Conservation (phyloP, 2,329 filamentous ascomycete species). For the Lizonia empirigonia region DNA sequence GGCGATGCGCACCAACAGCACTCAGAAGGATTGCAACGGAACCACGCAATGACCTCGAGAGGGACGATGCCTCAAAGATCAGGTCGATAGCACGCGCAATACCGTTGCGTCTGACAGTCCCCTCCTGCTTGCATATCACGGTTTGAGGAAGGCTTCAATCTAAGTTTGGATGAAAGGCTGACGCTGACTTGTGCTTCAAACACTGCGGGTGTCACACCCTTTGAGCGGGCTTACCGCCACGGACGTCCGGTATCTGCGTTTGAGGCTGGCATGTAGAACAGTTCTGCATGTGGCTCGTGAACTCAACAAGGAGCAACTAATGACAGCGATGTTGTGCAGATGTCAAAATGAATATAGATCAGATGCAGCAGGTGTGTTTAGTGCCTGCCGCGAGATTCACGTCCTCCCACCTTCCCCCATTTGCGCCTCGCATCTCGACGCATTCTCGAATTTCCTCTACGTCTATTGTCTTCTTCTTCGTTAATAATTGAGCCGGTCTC, state of each 20-base stretch:
- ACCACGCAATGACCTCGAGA: constrained; percentile 19
- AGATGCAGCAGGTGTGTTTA: constrained; percentile 32
- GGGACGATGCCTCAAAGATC: constrained; percentile 28
- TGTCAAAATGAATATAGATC: constrained; percentile 44
- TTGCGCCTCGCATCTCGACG: constrained; percentile 17
- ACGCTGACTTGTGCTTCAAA: constrained; percentile 39
- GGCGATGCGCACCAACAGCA: constrained; percentile 5
- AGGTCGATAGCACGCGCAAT: constrained; percentile 21
- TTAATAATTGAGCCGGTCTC: constrained; percentile 42
- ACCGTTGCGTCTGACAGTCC: constrained; percentile 3
- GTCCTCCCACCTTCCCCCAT: constrained; percentile 22
- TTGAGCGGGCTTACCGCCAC: constrained; percentile 40
- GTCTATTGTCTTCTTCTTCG: constrained; percentile 21
- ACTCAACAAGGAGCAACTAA: constrained; percentile 24
- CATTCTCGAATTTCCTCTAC: constrained; percentile 14
- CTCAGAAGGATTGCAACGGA: constrained; percentile 18
- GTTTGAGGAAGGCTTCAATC: constrained; percentile 31
- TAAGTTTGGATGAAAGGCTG: constrained; percentile 35
- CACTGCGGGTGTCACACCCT: constrained; percentile 38
- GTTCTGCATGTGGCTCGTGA: constrained; percentile 37
- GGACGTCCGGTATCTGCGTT: constrained; percentile 37
- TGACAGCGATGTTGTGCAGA: constrained; percentile 31
- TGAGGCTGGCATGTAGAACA: constrained; percentile 44
- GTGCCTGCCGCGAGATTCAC: constrained; percentile 30
- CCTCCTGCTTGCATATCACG: constrained; percentile 24